A percentile compares a stretch with the other conserved stretches of the same genome.
These are phyloP conservation scores for Aspergillus ustus DNA, from an alignment of 2,329 filamentous ascomycete species.

Conservation along the genomic window DNA sequence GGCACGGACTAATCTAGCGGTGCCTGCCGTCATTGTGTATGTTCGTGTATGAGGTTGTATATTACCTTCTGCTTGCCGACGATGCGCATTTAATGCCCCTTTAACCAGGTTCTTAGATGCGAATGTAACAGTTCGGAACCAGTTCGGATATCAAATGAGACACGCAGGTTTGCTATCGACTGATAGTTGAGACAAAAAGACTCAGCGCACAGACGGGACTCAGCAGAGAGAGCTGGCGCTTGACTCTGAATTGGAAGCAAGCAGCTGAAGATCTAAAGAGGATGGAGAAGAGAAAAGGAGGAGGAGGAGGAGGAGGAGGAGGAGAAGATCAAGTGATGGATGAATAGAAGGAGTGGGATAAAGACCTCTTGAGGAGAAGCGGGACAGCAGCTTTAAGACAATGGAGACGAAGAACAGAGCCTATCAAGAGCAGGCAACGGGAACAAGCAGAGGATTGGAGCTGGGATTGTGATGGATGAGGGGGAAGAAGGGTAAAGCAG, in stretches of 20 bases:
- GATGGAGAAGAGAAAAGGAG: slow-evolving; percentile 5
- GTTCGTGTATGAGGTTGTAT: not conserved
- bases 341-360: not conserved
- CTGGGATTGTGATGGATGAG: not conserved
- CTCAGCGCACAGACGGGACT: not conserved
- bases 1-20: slow-evolving; percentile 24
- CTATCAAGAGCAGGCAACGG: not conserved
- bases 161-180: slow-evolving; percentile 7
- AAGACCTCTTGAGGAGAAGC: not conserved
- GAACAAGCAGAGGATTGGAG: slow-evolving; percentile 1
- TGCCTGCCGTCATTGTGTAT: slow-evolving; percentile 16
- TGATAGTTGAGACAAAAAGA: slow-evolving; percentile 11
- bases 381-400: not conserved
- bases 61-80: slow-evolving; percentile 7
- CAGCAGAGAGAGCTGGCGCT: not conserved
- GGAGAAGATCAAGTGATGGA: not conserved
- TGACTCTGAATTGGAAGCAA: slow-evolving; percentile 9
- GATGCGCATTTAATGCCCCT: slow-evolving; percentile 1
- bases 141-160: slow-evolving; percentile 13
- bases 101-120: not conserved
- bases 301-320: slow-evolving; percentile 20
- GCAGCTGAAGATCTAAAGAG: slow-evolving; percentile 9
- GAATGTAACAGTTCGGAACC: not conserved
- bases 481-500: not conserved
- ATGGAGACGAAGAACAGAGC: not conserved